Base-by-base conservation (phyloP, 1,284 basidiomycete species). In the Schizophyllum commune region DNA sequence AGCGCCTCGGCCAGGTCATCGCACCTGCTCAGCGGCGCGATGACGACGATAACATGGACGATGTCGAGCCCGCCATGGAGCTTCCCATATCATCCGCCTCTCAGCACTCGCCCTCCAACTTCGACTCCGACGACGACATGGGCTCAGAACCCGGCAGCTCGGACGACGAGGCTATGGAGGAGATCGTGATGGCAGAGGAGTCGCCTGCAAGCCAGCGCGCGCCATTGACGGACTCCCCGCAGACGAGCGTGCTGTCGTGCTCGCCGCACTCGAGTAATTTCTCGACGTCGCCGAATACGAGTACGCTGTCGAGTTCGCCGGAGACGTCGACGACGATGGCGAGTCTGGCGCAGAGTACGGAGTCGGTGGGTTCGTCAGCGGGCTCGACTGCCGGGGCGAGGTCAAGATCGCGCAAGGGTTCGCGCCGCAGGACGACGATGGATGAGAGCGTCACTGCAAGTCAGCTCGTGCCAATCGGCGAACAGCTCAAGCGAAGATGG, bases 1-100 rank as follows among this genome's bases (percentile, higher is more conserved):
- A 95, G 71, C 86, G 89, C 60, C 77, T 97, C 3, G 91, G 93
- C 0, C 84, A 86, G 56, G 90, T 94, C 5, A 89, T 95, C 20
- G 81, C 84, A 0, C 72, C 82, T 21, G 83, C 81, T 3, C 81
- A 80, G 21, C 83, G 84, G 2, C 75, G 72, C 1, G 82, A 84
- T 61, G 73, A 77, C 34, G 85, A 87, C 27, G 71, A 75, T 83
- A 84, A 47, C 81, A 83, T 54, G 79, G 83, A 85, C 39, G 87
- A 88, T 34, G 77, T 84, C 21, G 84, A 86, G 62, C 83, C 84
- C 21, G 82, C 88, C 0, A 77, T 85, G 58, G 91, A 93, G 64
- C 79, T 94, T 59, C 92, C 92, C 0, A 81, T 94, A 17, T 80
- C 83, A 5, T 77, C 78, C 58, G 80, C 82, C 1, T 81, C 83